Conservation (phyloP, 2,329 filamentous ascomycete species). For the Fusarium sp. region DNA sequence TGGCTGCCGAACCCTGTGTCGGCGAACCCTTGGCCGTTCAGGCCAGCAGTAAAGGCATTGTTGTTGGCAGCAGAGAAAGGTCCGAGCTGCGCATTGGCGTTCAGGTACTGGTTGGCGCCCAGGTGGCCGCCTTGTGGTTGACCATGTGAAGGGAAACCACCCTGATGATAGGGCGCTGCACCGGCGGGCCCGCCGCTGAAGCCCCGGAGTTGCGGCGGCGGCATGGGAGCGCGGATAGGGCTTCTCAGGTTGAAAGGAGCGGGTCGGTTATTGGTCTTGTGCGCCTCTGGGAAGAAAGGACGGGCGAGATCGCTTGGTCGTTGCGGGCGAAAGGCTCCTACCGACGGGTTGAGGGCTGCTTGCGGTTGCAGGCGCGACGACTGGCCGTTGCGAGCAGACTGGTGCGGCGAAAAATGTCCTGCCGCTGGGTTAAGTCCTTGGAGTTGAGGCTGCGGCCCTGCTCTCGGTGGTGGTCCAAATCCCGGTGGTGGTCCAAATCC, state of each 20-base stretch:
- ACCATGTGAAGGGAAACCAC: conserved; percentile 64
- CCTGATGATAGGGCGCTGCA: conserved; percentile 56
- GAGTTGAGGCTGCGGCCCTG: background rate
- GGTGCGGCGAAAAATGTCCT: background rate
- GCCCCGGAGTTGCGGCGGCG: conserved; percentile 54
- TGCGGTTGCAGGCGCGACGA: background rate
- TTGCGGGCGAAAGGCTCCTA: background rate
- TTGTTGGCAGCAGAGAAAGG: conserved; percentile 71
- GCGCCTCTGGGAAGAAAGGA: background rate
- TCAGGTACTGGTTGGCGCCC: conserved; percentile 78
- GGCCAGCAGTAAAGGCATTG: conserved; percentile 67
- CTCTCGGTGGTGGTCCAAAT: background rate
- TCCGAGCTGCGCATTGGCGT: conserved; percentile 74
- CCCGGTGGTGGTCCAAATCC: background rate
- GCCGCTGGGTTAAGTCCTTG: background rate
- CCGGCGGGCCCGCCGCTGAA: conserved; percentile 54
- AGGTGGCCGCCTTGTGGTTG: conserved; percentile 66
- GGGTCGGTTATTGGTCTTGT: background rate
- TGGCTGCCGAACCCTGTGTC: conserved; percentile 85
- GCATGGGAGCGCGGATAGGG: conserved; percentile 43
- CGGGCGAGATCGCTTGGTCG: background rate
- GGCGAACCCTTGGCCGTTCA: conserved; percentile 68
- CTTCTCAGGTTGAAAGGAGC: background rate
- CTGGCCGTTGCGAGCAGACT: background rate
- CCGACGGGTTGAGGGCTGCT: background rate